Conservation (phyloP, 2,329 filamentous ascomycete genomes). For the Cryphonectria naterciae region DNA sequence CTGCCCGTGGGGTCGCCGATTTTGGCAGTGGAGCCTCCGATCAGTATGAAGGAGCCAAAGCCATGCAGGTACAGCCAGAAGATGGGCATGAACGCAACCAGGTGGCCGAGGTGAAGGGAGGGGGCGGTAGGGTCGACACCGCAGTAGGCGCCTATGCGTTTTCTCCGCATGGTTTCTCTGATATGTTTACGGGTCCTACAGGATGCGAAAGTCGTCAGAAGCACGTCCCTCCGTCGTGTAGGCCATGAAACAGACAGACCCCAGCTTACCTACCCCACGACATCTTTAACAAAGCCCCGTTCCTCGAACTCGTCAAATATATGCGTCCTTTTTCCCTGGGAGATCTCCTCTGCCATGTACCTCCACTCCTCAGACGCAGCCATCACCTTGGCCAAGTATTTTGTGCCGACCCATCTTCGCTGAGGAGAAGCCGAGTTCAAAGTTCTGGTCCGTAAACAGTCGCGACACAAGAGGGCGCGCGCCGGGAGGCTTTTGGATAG, state of each 20-base stretch:
- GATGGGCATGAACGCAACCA: constrained; percentile 80
- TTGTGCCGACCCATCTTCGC: constrained; percentile 45
- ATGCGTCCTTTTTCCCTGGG: constrained; percentile 53
- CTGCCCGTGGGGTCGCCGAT: constrained; percentile 80
- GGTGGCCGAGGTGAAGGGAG: constrained; percentile 79
- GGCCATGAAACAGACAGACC: background rate
- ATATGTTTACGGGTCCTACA: constrained; percentile 47
- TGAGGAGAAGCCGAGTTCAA: constrained; percentile 25
- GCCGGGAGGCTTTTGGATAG: constrained; percentile 32
- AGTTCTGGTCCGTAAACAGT: constrained; percentile 2
- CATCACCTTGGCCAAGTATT: constrained; percentile 49
- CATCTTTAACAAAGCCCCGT: constrained; percentile 73
- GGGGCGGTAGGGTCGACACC: constrained; percentile 82
- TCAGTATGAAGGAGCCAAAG: constrained; percentile 66
- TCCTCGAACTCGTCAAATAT: constrained; percentile 70
- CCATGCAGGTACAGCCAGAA: constrained; percentile 85
- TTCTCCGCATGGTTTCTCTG: constrained; percentile 64
- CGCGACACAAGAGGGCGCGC: constrained; percentile 21
- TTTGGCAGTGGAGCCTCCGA: constrained; percentile 76
- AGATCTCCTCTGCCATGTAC: constrained; percentile 50
- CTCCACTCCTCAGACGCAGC: constrained; percentile 53
- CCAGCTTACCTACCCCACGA: constrained; percentile 65
- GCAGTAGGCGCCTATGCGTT: constrained; percentile 75
- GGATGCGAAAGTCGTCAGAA: constrained; percentile 16
- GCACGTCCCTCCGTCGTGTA: background rate